A percentile compares a stretch with the other conserved stretches of the same genome.
Conservation (phyloP, 805 yeast species). For the Kodamaea sagamina region DNA sequence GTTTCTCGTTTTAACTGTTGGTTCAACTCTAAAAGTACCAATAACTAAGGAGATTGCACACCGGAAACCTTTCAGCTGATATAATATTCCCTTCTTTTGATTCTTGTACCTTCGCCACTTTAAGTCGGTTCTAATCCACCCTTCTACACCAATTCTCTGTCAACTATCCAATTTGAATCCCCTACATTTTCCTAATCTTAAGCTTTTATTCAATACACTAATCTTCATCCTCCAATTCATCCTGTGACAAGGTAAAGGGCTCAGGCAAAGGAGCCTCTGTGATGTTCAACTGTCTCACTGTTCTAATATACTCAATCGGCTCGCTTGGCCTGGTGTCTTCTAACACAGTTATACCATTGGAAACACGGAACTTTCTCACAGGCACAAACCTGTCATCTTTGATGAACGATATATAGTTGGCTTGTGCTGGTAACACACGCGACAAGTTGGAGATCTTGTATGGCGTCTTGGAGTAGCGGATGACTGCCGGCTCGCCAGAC, state of each 20-base stretch:
- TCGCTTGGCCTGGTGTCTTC: slow-evolving; percentile 63
- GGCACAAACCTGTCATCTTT: slow-evolving; percentile 76
- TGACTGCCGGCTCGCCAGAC: slow-evolving; percentile 38
- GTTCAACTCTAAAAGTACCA: no score
- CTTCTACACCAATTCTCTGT: no score
- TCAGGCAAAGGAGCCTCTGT: slow-evolving; percentile 75
- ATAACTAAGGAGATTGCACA: no score
- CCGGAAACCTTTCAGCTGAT: no score
- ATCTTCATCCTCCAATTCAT: slow-evolving; percentile 47
- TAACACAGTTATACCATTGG: slow-evolving; percentile 71
- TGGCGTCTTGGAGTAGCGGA: slow-evolving; percentile 61
- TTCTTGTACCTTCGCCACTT: no score
- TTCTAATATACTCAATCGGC: slow-evolving; percentile 68
- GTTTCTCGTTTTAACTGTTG: no score
- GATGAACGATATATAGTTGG: slow-evolving; percentile 75
- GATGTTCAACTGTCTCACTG: slow-evolving; percentile 75
- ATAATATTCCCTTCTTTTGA: no score
- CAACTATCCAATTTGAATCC: no score
- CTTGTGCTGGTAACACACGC: slow-evolving; percentile 87
- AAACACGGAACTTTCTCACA: slow-evolving; percentile 70
- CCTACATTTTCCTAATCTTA: no score
- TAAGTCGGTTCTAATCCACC: no score
- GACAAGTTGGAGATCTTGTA: slow-evolving; percentile 76
- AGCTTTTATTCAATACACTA: slow-evolving; percentile 2
- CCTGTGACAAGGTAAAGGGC: slow-evolving; percentile 63